Percentiles rank a stretch among this genome's conserved stretches.
Conservation (phyloP, 768 basidiomycete species). For the Phanerochaete sordida region DNA sequence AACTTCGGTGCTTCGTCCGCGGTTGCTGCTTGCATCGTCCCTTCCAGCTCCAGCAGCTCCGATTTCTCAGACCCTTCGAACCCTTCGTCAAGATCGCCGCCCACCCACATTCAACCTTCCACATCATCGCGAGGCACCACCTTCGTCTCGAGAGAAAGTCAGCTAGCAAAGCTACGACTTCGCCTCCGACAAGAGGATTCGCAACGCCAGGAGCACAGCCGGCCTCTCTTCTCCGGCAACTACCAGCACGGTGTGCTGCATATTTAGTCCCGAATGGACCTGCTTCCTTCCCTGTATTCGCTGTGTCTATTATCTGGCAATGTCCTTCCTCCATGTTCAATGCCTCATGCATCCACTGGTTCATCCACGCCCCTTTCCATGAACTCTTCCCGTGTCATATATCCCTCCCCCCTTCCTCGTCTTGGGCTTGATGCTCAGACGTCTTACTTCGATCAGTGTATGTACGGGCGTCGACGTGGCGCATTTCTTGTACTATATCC, state of each 20-base stretch:
- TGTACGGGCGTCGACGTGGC: constrained; percentile 9
- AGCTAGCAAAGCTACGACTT: constrained; percentile 58
- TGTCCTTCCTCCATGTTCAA: not conserved
- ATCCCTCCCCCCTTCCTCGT: not conserved
- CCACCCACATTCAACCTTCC: not conserved
- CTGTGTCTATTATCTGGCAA: constrained; percentile 4
- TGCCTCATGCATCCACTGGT: not conserved
- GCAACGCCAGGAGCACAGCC: not conserved
- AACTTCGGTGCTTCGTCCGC: constrained; percentile 13
- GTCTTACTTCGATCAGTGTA: constrained; percentile 2
- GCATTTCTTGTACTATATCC: constrained; percentile 1
- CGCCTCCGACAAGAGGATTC: constrained; percentile 43
- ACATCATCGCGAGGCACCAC: constrained; percentile 20
- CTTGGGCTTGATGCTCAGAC: constrained; percentile 5
- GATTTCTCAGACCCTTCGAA: constrained; percentile 10
- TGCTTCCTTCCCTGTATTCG: constrained; percentile 5
- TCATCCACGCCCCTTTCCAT: not conserved
- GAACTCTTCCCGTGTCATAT: constrained; percentile 1
- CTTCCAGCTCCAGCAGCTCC: constrained; percentile 18
- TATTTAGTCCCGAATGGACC: constrained; percentile 1
- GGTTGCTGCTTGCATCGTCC: constrained; percentile 14
- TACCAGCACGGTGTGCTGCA: not conserved
- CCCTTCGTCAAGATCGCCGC: not conserved
- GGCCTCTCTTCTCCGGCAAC: not conserved
- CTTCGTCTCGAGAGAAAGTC: constrained; percentile 62